Conservation (phyloP, 306 rosid species). For the Pyrus betulifolia region DNA sequence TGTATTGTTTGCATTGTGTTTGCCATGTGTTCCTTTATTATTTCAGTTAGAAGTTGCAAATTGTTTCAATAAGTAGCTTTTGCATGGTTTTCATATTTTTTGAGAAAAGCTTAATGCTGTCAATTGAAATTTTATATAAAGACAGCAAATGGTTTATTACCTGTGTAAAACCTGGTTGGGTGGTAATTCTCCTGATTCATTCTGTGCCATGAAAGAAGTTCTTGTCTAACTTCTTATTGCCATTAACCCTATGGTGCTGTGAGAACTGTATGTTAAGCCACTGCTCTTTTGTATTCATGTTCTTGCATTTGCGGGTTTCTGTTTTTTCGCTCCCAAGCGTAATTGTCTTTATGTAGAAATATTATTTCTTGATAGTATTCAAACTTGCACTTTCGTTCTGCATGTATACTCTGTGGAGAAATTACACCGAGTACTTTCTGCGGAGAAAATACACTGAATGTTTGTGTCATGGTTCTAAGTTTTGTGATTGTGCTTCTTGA, state of each 20-base stretch:
- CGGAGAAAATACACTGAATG: not conserved
- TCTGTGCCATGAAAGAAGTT: not conserved
- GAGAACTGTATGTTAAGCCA: not conserved
- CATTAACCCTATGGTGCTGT: not conserved
- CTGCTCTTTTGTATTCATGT: not conserved
- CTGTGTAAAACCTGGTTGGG: not conserved
- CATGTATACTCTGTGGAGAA: not conserved
- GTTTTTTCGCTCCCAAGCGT: not conserved
- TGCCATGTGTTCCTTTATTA: not conserved
- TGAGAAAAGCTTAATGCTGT: not conserved
- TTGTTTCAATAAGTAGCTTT: not conserved
- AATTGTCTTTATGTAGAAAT: not conserved
- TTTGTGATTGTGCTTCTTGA: slow-evolving; percentile 3
- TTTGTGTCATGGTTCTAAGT: not conserved
- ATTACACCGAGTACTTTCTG: not conserved
- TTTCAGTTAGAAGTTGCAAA: not conserved
- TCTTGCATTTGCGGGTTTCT: not conserved
- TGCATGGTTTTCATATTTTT: not conserved
- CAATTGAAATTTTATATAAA: not conserved
- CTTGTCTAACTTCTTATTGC: not conserved
- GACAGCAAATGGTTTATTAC: not conserved
- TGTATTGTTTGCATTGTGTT: not conserved
- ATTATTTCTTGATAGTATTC: not conserved
- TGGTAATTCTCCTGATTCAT: not conserved
- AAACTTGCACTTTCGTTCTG: not conserved